Evolutionary conservation across 2,329 filamentous ascomycete genomes (phyloP), one percentile per base, ranked within the genome.

Genomic region (Zymoseptoria brevis): DNA sequence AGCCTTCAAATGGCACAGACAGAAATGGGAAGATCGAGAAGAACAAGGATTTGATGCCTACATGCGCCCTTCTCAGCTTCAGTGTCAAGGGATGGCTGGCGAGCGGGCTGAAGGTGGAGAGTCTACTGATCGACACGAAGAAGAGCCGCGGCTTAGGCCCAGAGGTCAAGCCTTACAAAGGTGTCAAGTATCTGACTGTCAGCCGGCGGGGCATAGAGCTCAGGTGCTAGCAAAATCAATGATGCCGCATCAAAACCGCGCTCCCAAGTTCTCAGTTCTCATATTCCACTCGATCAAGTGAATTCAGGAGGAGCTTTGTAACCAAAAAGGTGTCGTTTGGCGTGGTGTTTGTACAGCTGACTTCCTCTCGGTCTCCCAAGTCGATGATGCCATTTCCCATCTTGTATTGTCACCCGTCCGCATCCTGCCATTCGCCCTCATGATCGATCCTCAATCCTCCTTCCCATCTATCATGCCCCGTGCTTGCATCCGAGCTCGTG

Each of bases 91-190:
- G 84, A 1, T 86, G 84, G 83, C 71, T 87, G 48, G 80, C 84
- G 0, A 86, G 83, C 64, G 84, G 84, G 3, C 79, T 87, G 66
- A 82, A 79, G 61, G 84, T 87, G 1, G 84, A 87, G 56, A 81
- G 80, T 65, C 69, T 87, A 62, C 77, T 78, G n/a, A 74, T 87
- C 13, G 83, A 87, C 71, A 79, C 84, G n/a, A 87, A 89, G 72
- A 91, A 87, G 76, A 96, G 90, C 74, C 83, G 87, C 59, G 94
- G 94, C 0, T 69, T 99, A 52, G 90, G 90, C 0, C 90, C 96
- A 65, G 85, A 88, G 2, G 85, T 97, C 48, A 95, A 91, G 75
- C 94, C 94, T 22, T 97, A 96, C 75, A 99, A 97, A 76, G 94
- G 94, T 1, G 94, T 99, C 65, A 99, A 99, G 76, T 99, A 99